Evolutionary conservation across 495 filamentous ascomycete species (phyloP), one percentile per base, ranked within the genome.

Genomic region (Penicillium crystallinum): DNA sequence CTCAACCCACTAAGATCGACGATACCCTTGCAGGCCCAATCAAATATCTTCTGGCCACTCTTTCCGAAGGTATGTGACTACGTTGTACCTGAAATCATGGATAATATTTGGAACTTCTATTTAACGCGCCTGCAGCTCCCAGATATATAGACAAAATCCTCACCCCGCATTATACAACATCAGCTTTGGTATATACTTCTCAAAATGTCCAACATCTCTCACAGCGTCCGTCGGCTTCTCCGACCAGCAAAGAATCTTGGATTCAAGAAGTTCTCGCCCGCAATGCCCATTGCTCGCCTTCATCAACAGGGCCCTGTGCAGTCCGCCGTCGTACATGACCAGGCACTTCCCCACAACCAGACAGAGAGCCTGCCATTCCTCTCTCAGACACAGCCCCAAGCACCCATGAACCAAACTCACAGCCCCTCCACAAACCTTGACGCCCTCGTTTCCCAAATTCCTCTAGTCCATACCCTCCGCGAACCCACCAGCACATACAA

Each of bases 391-490:
- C 44, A 54, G 48, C 47, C 45, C 44, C 34, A 43, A 42, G 44
- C 48, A 27, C 15, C 42, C 17, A 7, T 27, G 23, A 45, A 23
- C 11, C 23, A 47, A 43, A 54, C 49, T 17, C n/a, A n/a, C n/a
- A n/a, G n/a, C n/a, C n/a, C n/a, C n/a, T 18, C 38, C 0, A 12
- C 45, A 30, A 47, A 29, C 31, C 42, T 90, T 54, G 83, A 96
- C 53, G 69, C 76, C 30, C 73, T 80, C 56, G 89, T 96, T 63
- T 76, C 81, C 53, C 77, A 72, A 49, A 88, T 93, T 66, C 89
- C 89, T 3, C 62, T 96, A 9, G 71, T 83, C 6, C 65, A 76
- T n/a, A 71, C 76, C 34, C 77, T 97, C 21, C 83, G 89, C 15
- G 62, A 66, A 4, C 74, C 86, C 54, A 74, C 81, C 8, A 74